A percentile compares a stretch with the other conserved stretches of the same genome.
Conservation (phyloP, 2,329 filamentous ascomycete genomes). For the Xylaria sp. region DNA sequence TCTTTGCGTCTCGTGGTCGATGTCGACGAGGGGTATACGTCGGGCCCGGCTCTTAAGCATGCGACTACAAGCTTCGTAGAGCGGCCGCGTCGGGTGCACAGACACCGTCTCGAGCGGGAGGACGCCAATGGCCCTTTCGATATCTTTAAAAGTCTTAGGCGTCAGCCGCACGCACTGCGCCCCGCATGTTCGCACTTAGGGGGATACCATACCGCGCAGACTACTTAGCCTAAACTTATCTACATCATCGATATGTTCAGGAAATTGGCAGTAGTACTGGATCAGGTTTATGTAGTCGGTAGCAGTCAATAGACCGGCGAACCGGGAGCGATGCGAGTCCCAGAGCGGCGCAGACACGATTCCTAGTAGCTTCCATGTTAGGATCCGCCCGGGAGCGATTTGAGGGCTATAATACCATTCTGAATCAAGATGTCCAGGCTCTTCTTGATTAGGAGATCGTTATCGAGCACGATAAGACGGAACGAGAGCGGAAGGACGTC, state of each 20-base stretch:
- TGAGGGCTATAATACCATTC: constrained; percentile 66
- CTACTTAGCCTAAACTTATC: constrained; percentile 93
- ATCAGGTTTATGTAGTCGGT: constrained; percentile 99
- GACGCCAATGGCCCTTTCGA: constrained; percentile 92
- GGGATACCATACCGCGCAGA: constrained; percentile 69
- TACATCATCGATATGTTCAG: constrained; percentile 83
- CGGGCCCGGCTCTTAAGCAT: constrained; percentile 94
- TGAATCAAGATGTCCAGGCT: constrained; percentile 93
- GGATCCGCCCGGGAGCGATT: constrained; percentile 1
- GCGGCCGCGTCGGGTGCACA: constrained; percentile 85
- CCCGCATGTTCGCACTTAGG: constrained; percentile 16
- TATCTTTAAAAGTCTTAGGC: constrained; percentile 60
- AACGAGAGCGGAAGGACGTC: constrained; percentile 96
- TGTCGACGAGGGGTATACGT: constrained; percentile 89
- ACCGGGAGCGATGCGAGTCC: constrained; percentile 91
- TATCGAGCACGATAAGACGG: constrained; percentile 94
- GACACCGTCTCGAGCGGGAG: constrained; percentile 91
- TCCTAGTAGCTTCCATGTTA: constrained; percentile 54
- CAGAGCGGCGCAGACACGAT: constrained; percentile 97
- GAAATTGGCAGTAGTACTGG: constrained; percentile 98
- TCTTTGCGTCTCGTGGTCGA: constrained; percentile 89
- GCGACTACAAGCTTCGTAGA: constrained; percentile 92
- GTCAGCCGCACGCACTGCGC: constrained; percentile 13
- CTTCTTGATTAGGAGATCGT: constrained; percentile 92
- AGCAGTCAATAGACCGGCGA: constrained; percentile 91